A percentile compares a stretch with the other conserved stretches of the same genome.
Conservation (phyloP, 2,329 filamentous ascomycete species). For the Colletotrichum lini region DNA sequence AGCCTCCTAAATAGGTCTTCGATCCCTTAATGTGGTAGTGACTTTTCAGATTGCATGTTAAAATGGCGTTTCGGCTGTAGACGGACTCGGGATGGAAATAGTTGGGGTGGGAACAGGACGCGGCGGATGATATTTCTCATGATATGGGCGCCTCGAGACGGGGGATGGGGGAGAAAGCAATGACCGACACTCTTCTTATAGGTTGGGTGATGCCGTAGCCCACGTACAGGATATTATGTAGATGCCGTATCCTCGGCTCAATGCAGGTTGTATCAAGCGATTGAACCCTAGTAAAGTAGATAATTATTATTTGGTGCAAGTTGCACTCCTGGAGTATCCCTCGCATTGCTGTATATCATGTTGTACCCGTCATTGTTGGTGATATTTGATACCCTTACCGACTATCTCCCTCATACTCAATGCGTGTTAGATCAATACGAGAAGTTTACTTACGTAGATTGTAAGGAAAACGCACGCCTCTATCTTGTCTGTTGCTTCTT, state of each 20-base stretch:
- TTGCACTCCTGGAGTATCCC: conserved; percentile 39
- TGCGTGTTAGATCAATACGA: too few relatives aligned
- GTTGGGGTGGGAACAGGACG: conserved; percentile 11
- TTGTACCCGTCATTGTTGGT: neutral
- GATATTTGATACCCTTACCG: too few relatives aligned
- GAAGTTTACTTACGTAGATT: too few relatives aligned
- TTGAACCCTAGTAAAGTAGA: conserved; percentile 32
- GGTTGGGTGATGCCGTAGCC: conserved; percentile 11
- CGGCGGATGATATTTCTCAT: conserved; percentile 19
- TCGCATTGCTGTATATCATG: neutral
- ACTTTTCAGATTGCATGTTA: conserved; percentile 31
- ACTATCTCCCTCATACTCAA: too few relatives aligned
- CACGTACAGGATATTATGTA: conserved; percentile 16
- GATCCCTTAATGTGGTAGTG: neutral
- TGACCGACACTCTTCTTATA: conserved; percentile 22
- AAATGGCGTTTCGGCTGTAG: conserved; percentile 35
- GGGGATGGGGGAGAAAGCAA: conserved; percentile 32
- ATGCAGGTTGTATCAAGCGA: conserved; percentile 17
- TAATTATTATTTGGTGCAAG: conserved; percentile 21
- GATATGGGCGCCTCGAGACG: conserved; percentile 22
- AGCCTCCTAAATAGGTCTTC: conserved; percentile 50
- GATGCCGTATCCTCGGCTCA: conserved; percentile 19
- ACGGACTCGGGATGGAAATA: neutral
- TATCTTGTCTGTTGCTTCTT: too few relatives aligned
- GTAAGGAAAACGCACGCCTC: too few relatives aligned